Evolutionary conservation across 495 filamentous ascomycete genomes (phyloP).

Genomic region (Neurospora tetrasperma): DNA sequence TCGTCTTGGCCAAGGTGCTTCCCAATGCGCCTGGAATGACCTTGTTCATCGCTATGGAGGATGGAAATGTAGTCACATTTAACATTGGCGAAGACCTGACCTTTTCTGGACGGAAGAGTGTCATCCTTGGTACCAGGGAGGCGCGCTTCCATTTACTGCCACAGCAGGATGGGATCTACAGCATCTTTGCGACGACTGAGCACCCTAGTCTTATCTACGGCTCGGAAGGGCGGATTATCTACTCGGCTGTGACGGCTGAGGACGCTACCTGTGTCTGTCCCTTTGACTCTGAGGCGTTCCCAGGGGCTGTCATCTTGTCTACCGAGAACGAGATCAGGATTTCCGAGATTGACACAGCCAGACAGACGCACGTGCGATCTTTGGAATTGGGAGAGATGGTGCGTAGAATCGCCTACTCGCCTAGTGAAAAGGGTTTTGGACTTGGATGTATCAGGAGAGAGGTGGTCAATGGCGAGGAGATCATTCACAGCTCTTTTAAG

Average conservation of each 20-base stretch:
- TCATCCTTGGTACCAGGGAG: constrained; percentile 78
- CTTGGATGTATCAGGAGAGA: constrained; percentile 71
- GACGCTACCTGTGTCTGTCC: constrained; percentile 69
- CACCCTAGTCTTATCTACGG: constrained; percentile 89
- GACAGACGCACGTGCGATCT: constrained; percentile 77
- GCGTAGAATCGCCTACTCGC: constrained; percentile 76
- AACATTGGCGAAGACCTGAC: constrained; percentile 51
- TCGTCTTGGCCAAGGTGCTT: constrained; percentile 67
- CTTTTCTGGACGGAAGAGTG: constrained; percentile 63
- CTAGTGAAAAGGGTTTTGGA: constrained; percentile 68
- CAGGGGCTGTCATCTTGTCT: constrained; percentile 69
- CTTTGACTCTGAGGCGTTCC: constrained; percentile 74
- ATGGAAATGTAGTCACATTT: constrained; percentile 86
- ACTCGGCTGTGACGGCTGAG: constrained; percentile 91
- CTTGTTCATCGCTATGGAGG: constrained; percentile 86
- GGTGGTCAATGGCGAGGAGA: constrained; percentile 35
- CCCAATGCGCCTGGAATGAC: constrained; percentile 47
- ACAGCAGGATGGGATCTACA: constrained; percentile 47
- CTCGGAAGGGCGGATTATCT: constrained; percentile 77
- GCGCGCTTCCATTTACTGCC: constrained; percentile 72
- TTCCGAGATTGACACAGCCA: constrained; percentile 68
- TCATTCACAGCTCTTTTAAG: constrained; percentile 37
- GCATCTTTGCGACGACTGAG: constrained; percentile 88
- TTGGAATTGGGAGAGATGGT: constrained; percentile 73
- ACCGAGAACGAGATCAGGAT: constrained; percentile 70